Conservation (phyloP, 2,329 filamentous ascomycete species). For the Drechslerella dactyloides region DNA sequence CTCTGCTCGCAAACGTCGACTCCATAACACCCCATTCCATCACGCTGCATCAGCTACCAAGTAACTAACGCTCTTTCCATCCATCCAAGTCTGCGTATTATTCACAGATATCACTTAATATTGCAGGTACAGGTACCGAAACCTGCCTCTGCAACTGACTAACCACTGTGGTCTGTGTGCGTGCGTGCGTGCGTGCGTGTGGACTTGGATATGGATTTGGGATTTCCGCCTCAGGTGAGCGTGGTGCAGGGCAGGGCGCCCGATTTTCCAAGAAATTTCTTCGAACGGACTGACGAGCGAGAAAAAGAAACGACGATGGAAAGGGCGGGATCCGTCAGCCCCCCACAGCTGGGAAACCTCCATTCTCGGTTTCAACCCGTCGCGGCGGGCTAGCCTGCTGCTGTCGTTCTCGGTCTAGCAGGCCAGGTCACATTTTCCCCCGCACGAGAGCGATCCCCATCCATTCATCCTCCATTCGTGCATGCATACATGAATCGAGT, state of each 20-base stretch:
- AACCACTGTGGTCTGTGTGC: no score
- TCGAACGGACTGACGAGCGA: neutral
- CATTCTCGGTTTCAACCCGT: neutral
- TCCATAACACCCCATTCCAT: neutral
- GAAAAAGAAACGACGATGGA: constrained; percentile 9
- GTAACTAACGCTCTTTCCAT: no score
- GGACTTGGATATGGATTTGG: no score
- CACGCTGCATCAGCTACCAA: no score
- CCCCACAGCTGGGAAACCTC: neutral
- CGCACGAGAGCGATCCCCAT: no score
- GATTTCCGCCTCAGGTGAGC: no score
- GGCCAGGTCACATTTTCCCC: neutral
- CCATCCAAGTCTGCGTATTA: no score
- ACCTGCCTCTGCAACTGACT: no score
- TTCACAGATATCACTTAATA: no score
- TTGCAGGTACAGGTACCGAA: neutral
- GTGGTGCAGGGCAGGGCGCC: no score
- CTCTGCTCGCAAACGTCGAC: constrained; percentile 4
- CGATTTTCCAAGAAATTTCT: neutral
- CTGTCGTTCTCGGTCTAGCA: neutral
- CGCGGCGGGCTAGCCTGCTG: neutral
- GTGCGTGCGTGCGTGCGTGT: no score
- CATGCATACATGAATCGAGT: no score
- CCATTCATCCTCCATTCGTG: neutral
- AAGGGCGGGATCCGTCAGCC: constrained; percentile 9